phyloP scores from a whole-genome alignment of 1,284 basidiomycete genomes.

The Entoloma clypeatum region DNA sequence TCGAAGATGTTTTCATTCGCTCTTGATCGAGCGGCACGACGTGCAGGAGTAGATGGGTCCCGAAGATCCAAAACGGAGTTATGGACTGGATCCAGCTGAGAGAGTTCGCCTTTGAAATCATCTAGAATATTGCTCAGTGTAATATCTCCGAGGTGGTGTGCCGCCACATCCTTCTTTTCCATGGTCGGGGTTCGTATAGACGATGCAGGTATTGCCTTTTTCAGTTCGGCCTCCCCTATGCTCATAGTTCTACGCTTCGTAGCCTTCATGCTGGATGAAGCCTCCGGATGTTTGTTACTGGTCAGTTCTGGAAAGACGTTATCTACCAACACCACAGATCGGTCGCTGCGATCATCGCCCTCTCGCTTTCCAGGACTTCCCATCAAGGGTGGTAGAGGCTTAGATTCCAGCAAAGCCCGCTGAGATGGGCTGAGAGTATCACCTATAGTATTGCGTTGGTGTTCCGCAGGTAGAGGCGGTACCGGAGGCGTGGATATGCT shows the following conservation, averaged over 20 bases:
- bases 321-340: slow-evolving; percentile 54
- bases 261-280: slow-evolving; percentile 26
- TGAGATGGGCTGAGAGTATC: slow-evolving; percentile 48
- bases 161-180: slow-evolving; percentile 26
- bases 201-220: slow-evolving; percentile 38
- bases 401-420: slow-evolving; percentile 41
- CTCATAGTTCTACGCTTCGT: slow-evolving; percentile 72
- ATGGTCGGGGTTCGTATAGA: slow-evolving; percentile 33
- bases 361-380: slow-evolving; percentile 32
- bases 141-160: slow-evolving; percentile 39
- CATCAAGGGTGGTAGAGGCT: slow-evolving; percentile 62
- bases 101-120: slow-evolving; percentile 67
- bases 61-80: slow-evolving; percentile 52
- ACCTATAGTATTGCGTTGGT: slow-evolving; percentile 38
- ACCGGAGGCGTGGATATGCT: slow-evolving; percentile 63
- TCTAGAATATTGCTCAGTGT: slow-evolving; percentile 59
- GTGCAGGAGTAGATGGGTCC: slow-evolving; percentile 57
- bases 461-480: slow-evolving; percentile 57
- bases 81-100: slow-evolving; percentile 55
- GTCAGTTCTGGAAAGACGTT: slow-evolving; percentile 36
- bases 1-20: slow-evolving; percentile 21
- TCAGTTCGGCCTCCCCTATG: slow-evolving; percentile 62
- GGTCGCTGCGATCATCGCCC: slow-evolving; percentile 46
- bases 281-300: slow-evolving; percentile 18
- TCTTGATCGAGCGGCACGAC: slow-evolving; percentile 32